Conservation (phyloP, 2,329 filamentous ascomycete genomes). For the Ustilaginoidea virens region DNA sequence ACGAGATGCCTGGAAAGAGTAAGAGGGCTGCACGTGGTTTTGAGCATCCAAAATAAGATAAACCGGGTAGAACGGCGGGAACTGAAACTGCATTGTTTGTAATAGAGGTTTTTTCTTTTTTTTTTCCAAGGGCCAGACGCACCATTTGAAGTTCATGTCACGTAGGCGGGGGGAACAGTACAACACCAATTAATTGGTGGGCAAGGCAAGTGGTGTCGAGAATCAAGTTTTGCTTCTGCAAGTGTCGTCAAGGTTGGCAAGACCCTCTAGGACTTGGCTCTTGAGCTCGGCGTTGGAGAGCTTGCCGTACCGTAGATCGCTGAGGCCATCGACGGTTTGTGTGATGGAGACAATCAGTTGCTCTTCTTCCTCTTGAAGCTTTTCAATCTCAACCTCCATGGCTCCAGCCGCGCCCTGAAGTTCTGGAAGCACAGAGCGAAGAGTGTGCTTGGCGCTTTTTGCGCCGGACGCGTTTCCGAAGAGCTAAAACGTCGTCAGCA, state of each 20-base stretch:
- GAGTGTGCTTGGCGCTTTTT: constrained; percentile 38
- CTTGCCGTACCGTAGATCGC: constrained; percentile 69
- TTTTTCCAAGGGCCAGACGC: no score
- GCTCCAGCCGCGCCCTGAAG: constrained; percentile 51
- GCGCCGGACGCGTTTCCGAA: constrained; percentile 35
- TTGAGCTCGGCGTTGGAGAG: constrained; percentile 48
- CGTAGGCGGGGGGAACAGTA: no score
- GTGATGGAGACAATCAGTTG: constrained; percentile 44
- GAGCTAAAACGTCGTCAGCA: constrained; percentile 28
- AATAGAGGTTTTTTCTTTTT: no score
- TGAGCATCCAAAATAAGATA: no score
- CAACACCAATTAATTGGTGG: no score
- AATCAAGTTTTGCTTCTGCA: constrained; percentile 34
- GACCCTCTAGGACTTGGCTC: constrained; percentile 51
- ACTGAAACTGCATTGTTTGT: no score
- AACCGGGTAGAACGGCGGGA: no score
- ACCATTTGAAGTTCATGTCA: no score
- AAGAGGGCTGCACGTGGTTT: no score
- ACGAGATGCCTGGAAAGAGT: no score
- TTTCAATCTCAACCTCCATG: constrained; percentile 52
- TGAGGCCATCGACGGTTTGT: constrained; percentile 55
- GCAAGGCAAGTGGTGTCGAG: no score
- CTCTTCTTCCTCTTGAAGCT: constrained; percentile 49
- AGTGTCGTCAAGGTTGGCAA: constrained; percentile 38
- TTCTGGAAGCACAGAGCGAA: constrained; percentile 49